Evolutionary conservation across 2,329 filamentous ascomycete species (phyloP), one percentile per base, ranked within the genome.

Genomic region (Alternaria panax): DNA sequence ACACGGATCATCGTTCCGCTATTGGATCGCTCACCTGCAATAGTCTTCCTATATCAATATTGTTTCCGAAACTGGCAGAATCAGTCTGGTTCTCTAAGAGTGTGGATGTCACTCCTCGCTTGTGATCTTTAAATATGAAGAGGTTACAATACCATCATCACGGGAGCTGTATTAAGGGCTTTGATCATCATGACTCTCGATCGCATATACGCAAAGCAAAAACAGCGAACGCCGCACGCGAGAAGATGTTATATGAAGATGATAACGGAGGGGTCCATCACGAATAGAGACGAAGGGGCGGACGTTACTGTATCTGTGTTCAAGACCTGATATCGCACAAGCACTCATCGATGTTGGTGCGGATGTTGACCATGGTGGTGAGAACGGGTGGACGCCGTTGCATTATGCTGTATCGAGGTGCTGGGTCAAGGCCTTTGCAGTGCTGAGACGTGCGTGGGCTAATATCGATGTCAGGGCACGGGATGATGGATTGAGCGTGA

Each of bases 281-380:
- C 46, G 1, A 8, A 12, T 38, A 47, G 59, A 63, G 5, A 18
- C 40, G 2, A 40, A 54, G 27, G 62, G 68, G 9, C 30, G 22
- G 3, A 50, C 47, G 14, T 30, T 30, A 7, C 30, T 50, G 5
- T 34, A 20, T 12, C 22, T 38, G 8, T 50, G 47, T 18, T 50
- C 47, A 24, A 34, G 20, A 3, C 47, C 47, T 7, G 14, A 38
- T n/a, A 50, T 50, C 6, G 22, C 47, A 14, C 47, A 50, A 27
- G 30, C 20, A 20, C 47, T 50, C 2, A 38, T 50, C 1, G 22
- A 36, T 5, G 20, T 36, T 20, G 47, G 22, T 16, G 30, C 47
- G 22, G 5, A 50, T n/a, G 28, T 56, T 16, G 32, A 51, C 14
- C 36, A 51, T 18, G 20, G 2, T 1, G 54, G 51, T 18, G 20